phyloP scores from a whole-genome alignment of 2,329 filamentous ascomycete genomes.

The Bretziella fagacearum region DNA sequence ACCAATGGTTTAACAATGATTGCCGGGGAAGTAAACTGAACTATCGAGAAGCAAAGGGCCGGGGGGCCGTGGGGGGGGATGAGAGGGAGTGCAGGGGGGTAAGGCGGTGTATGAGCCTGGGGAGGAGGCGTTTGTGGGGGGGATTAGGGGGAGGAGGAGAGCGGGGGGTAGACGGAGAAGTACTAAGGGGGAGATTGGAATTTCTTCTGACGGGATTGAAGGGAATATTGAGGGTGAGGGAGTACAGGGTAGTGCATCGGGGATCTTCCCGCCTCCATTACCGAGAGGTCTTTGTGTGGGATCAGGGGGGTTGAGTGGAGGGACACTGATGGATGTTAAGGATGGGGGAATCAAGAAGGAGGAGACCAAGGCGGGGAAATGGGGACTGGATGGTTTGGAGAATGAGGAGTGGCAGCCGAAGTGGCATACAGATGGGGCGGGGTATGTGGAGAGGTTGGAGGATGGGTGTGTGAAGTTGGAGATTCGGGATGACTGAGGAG shows the following conservation, averaged over 20 bases:
- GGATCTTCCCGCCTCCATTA: no score
- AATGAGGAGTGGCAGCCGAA: neutral
- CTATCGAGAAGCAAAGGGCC: neutral
- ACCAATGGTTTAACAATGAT: constrained; percentile 23
- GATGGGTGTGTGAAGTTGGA: neutral
- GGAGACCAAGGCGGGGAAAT: neutral
- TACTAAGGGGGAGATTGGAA: no score
- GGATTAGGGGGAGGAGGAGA: neutral
- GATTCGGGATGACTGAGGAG: no score
- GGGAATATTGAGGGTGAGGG: neutral
- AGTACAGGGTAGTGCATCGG: no score
- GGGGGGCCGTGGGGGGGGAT: neutral
- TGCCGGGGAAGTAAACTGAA: constrained; percentile 16
- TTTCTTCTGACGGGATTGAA: neutral
- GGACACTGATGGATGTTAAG: no score
- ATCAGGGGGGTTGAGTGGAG: no score
- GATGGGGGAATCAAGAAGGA: neutral
- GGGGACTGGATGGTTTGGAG: no score
- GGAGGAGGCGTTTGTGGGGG: neutral
- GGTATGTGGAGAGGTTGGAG: neutral
- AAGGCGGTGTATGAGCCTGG: neutral
- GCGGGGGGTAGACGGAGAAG: neutral
- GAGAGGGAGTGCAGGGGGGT: neutral
- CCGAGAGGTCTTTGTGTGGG: no score
- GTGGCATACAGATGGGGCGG: neutral